Evolutionary conservation across 73 alveolate species (phyloP), one percentile per base, ranked within the genome.

Genomic region (Blepharisma japonicum): DNA sequence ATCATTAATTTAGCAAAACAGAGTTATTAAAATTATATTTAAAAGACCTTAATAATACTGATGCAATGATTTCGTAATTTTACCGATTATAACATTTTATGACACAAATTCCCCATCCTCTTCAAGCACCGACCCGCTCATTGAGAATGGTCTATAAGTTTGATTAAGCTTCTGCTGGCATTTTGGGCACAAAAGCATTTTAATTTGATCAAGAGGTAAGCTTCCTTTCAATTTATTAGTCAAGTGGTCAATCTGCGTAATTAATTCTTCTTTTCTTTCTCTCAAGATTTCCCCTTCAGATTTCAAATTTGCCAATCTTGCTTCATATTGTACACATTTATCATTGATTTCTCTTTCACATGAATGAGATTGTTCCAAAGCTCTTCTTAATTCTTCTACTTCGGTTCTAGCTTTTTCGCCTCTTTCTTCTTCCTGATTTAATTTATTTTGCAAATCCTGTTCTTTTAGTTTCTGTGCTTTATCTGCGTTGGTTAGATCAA

Each of bases 401-500:
- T 8, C 47, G 2, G 14, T 9, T 8, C 23, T 14, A 9, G n/a
- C 23, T 61, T 61, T 61, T 25, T 0, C 47, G 3, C 49, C 46
- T 38, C 27, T 70, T n/a, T 14, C 9, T 38, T 38, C 14, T 47
- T 70, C 80, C 11, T 70, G 32, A 45, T 70, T 45, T 14, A 70
- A 45, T n/a, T n/a, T 45, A 38, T 47, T 70, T 14, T 39, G 14
- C 39, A 70, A 14, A 38, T 39, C 39, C 14, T 9, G 32, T 4
- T 70, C 80, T 47, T 70, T 70, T 14, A 0, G 32, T n/a, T 45
- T 70, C 55, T 18, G 27, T 25, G 11, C 1, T 70, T 70, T 70
- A 2, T 61, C 74, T n/a, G 74, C 74, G 5, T n/a, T 14, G 23
- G 23, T n/a, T 39, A 61, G 14, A 0, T 61, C 49, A 14, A 2